Base-by-base conservation (phyloP, 306 rosid genomes). In the Vicia sativa region DNA sequence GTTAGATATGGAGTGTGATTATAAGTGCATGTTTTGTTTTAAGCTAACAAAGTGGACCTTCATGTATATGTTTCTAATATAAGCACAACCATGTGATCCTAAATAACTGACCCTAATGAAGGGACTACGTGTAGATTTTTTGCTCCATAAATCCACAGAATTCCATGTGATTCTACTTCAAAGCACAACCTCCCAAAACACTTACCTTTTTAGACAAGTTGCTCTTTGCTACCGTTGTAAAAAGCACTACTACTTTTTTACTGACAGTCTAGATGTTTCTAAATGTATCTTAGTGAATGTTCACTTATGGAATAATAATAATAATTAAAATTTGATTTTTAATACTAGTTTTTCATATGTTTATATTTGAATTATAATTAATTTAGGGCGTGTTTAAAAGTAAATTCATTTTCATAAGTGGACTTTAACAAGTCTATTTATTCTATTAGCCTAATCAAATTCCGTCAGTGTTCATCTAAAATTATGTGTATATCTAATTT, bases 21-120 rank as follows among this genome's bases (percentile, higher is more conserved):
- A 34, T 25, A 71, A 69, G 80, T 66, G 68, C 19, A 56, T 90
- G 97, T 85, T 83, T 81, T 87, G 68, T 74, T 82, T 86, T 61
- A 75, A 76, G 80, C 74, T 45, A 85, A 74, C 95, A 86, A 74
- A 74, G 96, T 86, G 99, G 96, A 77, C 88, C 91, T 76, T 19
- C 74, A 12, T 90, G 99, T 88, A 78, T 60, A 77, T 83, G 81
- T 81, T 87, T 74, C 85, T 63, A 34, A 34, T 34, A 58, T 83
- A 71, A 82, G 79, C 91, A 86, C 16, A 15, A 29, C 79, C 98
- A 90, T 85, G 98, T 90, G 97, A 88, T 71, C 64, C 64, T 70
- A 62, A 76, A 80, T 75, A 64, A 76, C 70, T 53, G 42, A 70
- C 58, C 58, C 58, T 50, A 52, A 15, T 41, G 61, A 65, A 25